A percentile compares a stretch with the other conserved stretches of the same genome.
phyloP scores from a whole-genome alignment of 495 filamentous ascomycete genomes.

The Acidiella bohemica region DNA sequence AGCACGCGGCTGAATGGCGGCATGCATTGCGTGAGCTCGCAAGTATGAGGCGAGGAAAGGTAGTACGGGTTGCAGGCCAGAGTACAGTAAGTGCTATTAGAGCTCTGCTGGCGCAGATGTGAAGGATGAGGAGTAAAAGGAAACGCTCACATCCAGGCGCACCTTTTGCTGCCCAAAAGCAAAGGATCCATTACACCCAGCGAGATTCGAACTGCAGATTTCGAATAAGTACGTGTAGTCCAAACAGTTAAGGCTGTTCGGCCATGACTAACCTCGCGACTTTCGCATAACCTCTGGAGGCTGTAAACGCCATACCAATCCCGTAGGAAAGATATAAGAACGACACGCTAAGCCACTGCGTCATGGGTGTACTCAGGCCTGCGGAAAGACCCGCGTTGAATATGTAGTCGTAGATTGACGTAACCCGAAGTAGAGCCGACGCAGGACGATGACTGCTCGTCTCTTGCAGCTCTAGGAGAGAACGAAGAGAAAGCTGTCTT shows the following conservation, averaged over 20 bases:
- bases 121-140: too few relatives aligned
- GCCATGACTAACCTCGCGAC: conserved; percentile 17
- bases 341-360: conserved; percentile 18
- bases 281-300: conserved; percentile 11
- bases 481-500: background rate
- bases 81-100: too few relatives aligned
- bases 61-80: too few relatives aligned
- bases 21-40: too few relatives aligned
- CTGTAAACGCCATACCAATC: conserved; percentile 8
- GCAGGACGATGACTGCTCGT: too few relatives aligned
- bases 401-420: background rate
- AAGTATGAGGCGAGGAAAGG: too few relatives aligned
- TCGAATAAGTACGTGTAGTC: background rate
- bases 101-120: too few relatives aligned
- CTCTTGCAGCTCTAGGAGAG: too few relatives aligned
- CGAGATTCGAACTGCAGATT: conserved; percentile 2
- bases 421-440: too few relatives aligned
- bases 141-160: too few relatives aligned
- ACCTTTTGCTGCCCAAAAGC: too few relatives aligned
- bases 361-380: conserved; percentile 5
- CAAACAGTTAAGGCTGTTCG: background rate
- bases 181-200: conserved; percentile 10
- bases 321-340: conserved; percentile 13
- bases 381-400: background rate
- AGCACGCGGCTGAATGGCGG: too few relatives aligned